These are phyloP conservation scores for Excoecaria agallocha DNA, from an alignment of 345 rosid genomes.

Conservation along the genomic window DNA sequence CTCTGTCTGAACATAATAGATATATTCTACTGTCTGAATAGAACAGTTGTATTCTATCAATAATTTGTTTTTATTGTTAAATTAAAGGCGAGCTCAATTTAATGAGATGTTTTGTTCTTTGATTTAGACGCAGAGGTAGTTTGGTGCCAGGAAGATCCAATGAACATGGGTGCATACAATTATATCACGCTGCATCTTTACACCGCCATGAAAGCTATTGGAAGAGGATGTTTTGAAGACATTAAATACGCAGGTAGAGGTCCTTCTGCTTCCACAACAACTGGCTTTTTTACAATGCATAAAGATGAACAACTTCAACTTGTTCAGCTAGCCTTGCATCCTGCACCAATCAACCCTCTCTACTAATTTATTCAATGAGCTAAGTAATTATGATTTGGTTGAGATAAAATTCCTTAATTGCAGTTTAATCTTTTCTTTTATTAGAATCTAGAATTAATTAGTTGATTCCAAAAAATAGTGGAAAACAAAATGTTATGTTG, in stretches of 20 bases:
- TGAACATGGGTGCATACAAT: constrained; percentile 74
- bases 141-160: constrained; percentile 90
- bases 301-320: constrained; percentile 15
- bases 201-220: constrained; percentile 19
- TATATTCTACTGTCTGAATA: no score
- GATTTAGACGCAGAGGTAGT: constrained; percentile 59
- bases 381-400: no score
- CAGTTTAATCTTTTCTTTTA: no score
- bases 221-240: constrained; percentile 20
- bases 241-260: constrained; percentile 23
- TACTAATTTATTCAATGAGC: neutral
- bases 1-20: no score
- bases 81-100: no score
- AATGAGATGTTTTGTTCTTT: neutral
- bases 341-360: constrained; percentile 13
- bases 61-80: no score
- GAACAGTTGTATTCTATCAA: no score
- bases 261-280: constrained; percentile 28
- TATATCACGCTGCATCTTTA: constrained; percentile 48
- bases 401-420: no score
- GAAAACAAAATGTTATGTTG: no score
- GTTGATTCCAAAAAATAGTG: no score
- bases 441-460: no score
- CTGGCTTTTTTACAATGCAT: constrained; percentile 22
- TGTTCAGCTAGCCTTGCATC: constrained; percentile 21